Evolutionary conservation across 805 yeast species (phyloP), one percentile per base, ranked within the genome.

Genomic region (Clavispora santaluciae): DNA sequence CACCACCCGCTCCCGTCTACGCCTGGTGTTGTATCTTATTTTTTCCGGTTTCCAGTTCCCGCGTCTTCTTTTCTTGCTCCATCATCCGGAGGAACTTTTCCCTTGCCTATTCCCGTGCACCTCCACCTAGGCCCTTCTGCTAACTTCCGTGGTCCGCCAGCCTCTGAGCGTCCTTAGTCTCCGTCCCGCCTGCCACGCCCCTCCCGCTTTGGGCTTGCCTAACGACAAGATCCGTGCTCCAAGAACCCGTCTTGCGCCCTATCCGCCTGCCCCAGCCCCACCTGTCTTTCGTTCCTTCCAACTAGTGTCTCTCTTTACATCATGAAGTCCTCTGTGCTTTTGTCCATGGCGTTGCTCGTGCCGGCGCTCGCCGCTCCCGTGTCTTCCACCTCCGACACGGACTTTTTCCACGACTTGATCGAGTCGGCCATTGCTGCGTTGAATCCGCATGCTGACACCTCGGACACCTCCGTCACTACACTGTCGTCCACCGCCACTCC

Each of bases 251-350:
- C n/a, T n/a, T n/a, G n/a, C n/a, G n/a, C n/a, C n/a, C n/a, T n/a
- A 8, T 23, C 25, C 25, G 11, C 25, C 11, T 9, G 25, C 25
- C 11, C 34, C 34, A 20, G 15, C 22, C 17, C 28, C n/a, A n/a
- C 31, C 23, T 21, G 21, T n/a, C 38, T 6, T 12, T 13, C 39
- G 33, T 21, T 31, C 17, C 30, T 38, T 44, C 58, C 50, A 45
- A 56, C 61, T 47, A 40, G 51, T 45, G 61, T 56, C 61, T 37
- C 48, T 56, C 61, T 42, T 55, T 45, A 42, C 22, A 30, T 17
- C 35, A 47, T 44, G 51, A 44, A 17, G 23, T 11, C 20, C 11
- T 39, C 41, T 18, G 21, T 36, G 1, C 36, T 45, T 16, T n/a
- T 34, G 21, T 29, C 44, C 23, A 16, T 38, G 35, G 42, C 44